Evolutionary conservation across 2,329 filamentous ascomycete species (phyloP).

Genomic region (Fusarium mangiferae): DNA sequence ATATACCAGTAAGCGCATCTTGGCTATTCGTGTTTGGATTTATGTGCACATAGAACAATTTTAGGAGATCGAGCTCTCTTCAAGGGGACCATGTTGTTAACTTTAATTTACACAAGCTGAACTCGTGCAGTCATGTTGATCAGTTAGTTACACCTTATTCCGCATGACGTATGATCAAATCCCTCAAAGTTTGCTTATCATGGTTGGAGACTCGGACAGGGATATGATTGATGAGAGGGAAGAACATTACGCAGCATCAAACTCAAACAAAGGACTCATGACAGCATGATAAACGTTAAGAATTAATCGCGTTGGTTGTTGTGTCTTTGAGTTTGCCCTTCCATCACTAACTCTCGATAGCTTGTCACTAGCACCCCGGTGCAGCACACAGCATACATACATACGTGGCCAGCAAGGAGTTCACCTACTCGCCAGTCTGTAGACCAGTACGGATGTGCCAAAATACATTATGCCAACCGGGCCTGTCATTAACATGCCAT

Average conservation of each 20-base stretch:
- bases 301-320: background rate
- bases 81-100: background rate
- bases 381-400: background rate
- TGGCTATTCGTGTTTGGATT: conserved; percentile 10
- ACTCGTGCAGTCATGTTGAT: background rate
- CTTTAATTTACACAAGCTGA: background rate
- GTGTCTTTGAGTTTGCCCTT: conserved; percentile 15
- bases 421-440: background rate
- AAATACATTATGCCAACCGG: background rate
- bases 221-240: background rate
- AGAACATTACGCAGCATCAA: background rate
- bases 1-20: conserved; percentile 37
- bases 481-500: background rate
- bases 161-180: background rate
- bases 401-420: background rate
- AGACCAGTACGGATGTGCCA: background rate
- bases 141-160: background rate
- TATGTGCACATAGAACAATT: conserved; percentile 32
- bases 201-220: too few relatives aligned
- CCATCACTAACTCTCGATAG: conserved; percentile 3
- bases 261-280: background rate
- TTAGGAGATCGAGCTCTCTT: conserved; percentile 3
- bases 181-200: background rate
- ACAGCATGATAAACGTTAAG: background rate
- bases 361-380: background rate